These are phyloP conservation scores for Boletus sp. DNA, from an alignment of 768 basidiomycete genomes.

Conservation along the genomic window DNA sequence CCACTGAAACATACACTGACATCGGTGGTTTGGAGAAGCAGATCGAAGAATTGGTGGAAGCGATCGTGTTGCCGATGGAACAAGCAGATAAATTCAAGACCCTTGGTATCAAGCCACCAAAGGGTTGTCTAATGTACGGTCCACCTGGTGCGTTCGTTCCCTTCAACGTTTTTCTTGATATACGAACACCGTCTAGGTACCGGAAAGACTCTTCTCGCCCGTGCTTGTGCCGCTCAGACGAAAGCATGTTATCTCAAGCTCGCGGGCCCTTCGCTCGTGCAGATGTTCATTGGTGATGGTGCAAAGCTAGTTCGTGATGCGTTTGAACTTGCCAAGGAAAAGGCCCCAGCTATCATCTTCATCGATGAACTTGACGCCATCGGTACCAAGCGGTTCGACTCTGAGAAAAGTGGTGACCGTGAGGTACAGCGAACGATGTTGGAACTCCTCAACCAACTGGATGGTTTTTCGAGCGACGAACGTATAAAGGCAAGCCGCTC, in stretches of 20 bases:
- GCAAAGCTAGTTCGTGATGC: constrained; percentile 98
- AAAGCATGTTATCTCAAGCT: constrained; percentile 98
- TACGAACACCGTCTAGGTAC: constrained; percentile 53
- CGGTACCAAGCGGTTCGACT: constrained; percentile 97
- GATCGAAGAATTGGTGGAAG: constrained; percentile 97
- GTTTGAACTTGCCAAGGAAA: constrained; percentile 97
- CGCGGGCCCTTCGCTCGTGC: constrained; percentile 95
- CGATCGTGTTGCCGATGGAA: constrained; percentile 97
- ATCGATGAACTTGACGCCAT: constrained; percentile 99
- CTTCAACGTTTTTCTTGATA: not conserved
- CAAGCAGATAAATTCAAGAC: constrained; percentile 98
- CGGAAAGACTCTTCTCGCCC: constrained; percentile 95
- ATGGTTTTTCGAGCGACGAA: constrained; percentile 96
- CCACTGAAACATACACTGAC: constrained; percentile 95
- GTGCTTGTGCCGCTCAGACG: constrained; percentile 97
- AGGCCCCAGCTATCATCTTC: constrained; percentile 98
- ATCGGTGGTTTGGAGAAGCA: constrained; percentile 99
- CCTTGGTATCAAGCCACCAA: constrained; percentile 95
- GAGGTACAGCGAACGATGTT: constrained; percentile 99
- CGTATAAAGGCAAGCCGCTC: constrained; percentile 78
- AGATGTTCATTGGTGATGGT: constrained; percentile 99
- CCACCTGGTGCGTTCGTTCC: constrained; percentile 71
- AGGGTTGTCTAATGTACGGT: constrained; percentile 98
- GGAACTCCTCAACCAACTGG: constrained; percentile 95
- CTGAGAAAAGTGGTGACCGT: constrained; percentile 97